phyloP scores from a whole-genome alignment of 768 basidiomycete genomes.

The Lepiota brunneoincarnata region DNA sequence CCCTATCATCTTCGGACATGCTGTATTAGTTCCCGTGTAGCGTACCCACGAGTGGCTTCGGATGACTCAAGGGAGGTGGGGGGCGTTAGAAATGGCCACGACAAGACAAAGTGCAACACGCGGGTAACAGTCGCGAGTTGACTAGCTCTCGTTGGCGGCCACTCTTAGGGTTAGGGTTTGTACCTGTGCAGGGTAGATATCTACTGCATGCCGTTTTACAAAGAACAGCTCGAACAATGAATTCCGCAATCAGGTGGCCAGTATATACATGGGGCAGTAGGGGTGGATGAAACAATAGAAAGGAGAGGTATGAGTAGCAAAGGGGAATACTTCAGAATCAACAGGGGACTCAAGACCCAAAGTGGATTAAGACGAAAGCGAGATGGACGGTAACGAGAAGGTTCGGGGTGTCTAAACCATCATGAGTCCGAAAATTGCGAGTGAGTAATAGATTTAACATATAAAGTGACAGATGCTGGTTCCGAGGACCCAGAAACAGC shows the following conservation, averaged over 20 bases:
- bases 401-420: conserved; percentile 14
- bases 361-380: conserved; percentile 26
- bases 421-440: conserved; percentile 41
- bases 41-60: no score
- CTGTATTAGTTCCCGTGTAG: not conserved
- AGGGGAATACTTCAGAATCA: conserved; percentile 10
- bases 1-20: conserved; percentile 75
- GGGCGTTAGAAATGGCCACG: not conserved
- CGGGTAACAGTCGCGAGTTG: not conserved
- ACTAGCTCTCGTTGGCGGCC: not conserved
- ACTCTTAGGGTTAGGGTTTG: conserved; percentile 10
- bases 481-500: conserved; percentile 20
- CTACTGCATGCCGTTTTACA: not conserved
- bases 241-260: conserved; percentile 7
- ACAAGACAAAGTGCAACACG: not conserved
- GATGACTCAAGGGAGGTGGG: not conserved
- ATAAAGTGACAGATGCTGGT: conserved; percentile 41
- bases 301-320: conserved; percentile 11
- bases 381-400: conserved; percentile 3
- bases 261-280: conserved; percentile 9
- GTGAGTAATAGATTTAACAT: conserved; percentile 55
- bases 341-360: conserved; percentile 19
- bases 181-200: not conserved
- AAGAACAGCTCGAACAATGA: not conserved
- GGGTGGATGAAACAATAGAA: conserved; percentile 6